Evolutionary conservation across 2,329 filamentous ascomycete species (phyloP).

Genomic region (Pleoardoris graminearum): DNA sequence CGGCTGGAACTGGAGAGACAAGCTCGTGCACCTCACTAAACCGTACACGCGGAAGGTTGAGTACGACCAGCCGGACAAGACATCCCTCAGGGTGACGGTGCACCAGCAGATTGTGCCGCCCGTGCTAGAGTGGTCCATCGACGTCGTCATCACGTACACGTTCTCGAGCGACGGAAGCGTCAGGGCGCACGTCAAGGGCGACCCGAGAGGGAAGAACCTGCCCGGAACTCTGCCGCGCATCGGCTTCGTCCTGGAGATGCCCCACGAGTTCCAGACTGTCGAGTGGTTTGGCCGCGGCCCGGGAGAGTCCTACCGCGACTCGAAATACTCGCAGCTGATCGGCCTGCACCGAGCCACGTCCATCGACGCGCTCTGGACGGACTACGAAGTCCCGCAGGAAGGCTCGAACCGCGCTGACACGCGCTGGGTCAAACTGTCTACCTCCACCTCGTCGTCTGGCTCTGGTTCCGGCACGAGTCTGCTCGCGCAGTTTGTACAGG

Average conservation of each 20-base stretch:
- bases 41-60: constrained; percentile 31
- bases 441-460: constrained; percentile 5
- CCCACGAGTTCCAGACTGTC: constrained; percentile 52
- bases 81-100: constrained; percentile 39
- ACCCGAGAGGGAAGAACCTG: constrained; percentile 53
- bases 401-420: constrained; percentile 66
- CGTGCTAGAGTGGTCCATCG: constrained; percentile 58
- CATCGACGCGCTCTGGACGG: constrained; percentile 57
- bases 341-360: constrained; percentile 51
- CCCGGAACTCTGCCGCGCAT: constrained; percentile 64
- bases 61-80: constrained; percentile 39
- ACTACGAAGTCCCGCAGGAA: constrained; percentile 71
- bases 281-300: constrained; percentile 68
- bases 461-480: constrained; percentile 14
- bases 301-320: constrained; percentile 68
- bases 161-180: constrained; percentile 54
- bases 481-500: constrained; percentile 36
- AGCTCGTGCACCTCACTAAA: constrained; percentile 33
- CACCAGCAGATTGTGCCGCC: constrained; percentile 61
- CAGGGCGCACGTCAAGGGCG: constrained; percentile 50
- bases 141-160: constrained; percentile 55
- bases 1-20: constrained; percentile 60
- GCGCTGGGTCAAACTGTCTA: constrained; percentile 55
- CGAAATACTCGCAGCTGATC: constrained; percentile 61
- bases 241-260: constrained; percentile 61